Percentiles rank a stretch among this genome's conserved stretches.
These are phyloP conservation scores for Solanum lycopersicoides DNA, from an alignment of 257 asterid genomes.

Conservation along the genomic window DNA sequence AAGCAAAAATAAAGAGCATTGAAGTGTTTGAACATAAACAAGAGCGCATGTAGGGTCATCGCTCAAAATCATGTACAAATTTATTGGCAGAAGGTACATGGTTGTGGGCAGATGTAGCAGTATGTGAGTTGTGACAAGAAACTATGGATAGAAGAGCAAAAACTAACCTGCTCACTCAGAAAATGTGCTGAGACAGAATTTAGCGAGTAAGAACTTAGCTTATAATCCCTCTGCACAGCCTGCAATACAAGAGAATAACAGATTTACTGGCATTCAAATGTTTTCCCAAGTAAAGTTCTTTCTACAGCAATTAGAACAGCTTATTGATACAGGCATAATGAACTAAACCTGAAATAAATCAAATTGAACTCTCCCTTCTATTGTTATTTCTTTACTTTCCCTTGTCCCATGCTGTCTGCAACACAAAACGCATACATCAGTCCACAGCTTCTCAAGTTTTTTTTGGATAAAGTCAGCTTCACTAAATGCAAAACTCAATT, in stretches of 20 bases:
- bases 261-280: neutral
- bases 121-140: neutral
- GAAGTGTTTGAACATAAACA: neutral
- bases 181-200: slow-evolving; percentile 98
- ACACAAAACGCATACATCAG: slow-evolving; percentile 16
- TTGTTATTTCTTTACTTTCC: slow-evolving; percentile 89
- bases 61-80: neutral
- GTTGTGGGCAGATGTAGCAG: neutral
- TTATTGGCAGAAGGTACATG: neutral
- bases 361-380: slow-evolving; percentile 97
- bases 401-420: slow-evolving; percentile 93
- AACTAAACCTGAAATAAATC: slow-evolving; percentile 82
- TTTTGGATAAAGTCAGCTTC: neutral
- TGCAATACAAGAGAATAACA: slow-evolving; percentile 18
- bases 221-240: slow-evolving; percentile 92
- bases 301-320: neutral
- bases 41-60: neutral
- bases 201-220: slow-evolving; percentile 87
- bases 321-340: neutral
- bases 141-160: slow-evolving; percentile 1
- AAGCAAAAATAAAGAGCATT: neutral
- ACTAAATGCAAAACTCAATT: neutral
- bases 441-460: slow-evolving; percentile 10
- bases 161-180: slow-evolving; percentile 83
- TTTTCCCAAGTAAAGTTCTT: neutral